Evolutionary conservation across 1,139 yeast species (phyloP), one percentile per base, ranked within the genome.

Genomic region (Debaryomyces coudertii): DNA sequence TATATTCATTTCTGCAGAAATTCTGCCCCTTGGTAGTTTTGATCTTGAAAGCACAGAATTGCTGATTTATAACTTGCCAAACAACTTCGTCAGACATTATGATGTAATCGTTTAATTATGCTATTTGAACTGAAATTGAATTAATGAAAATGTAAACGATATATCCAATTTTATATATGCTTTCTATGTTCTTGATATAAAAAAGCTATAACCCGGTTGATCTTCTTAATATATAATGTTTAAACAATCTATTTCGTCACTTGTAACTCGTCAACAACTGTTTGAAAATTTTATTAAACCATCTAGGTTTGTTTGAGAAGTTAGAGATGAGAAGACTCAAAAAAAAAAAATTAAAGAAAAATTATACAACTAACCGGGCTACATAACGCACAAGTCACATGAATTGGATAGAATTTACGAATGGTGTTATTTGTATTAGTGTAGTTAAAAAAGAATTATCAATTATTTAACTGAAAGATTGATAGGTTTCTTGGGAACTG

Each of bases 61-160:
- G 90, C 62, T 87, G 88, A 69, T 88, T 88, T 60, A 90, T 86
- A 47, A 89, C 90, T 71, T 87, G 93, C 97, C 97, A 90, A 59
- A 90, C 87, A 57, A 87, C 81, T 77, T 82, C 78, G 71, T 75
- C 80, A 35, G 80, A 75, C 78, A 73, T 72, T 47, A 31, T 30
- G 39, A 11, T n/a, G 15, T 34, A 27, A 5, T 41, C 23, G 22
- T 24, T 25, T 33, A 39, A 29, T 7, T 29, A 40, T 40, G 43
- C 36, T 22, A 40, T 20, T 39, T 39, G 36, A 40, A 40, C 15
- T 27, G 34, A 24, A 33, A 22, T 11, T 35, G 28, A 14, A 23
- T 14, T 35, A 23, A 23, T 23, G 20, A 12, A n/a, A 35, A 35
- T 15, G 18, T 31, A 11, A 9, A 5, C 14, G 9, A 36, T 20